Base-by-base conservation (phyloP, 768 basidiomycete genomes). In the Suillus decipiens region DNA sequence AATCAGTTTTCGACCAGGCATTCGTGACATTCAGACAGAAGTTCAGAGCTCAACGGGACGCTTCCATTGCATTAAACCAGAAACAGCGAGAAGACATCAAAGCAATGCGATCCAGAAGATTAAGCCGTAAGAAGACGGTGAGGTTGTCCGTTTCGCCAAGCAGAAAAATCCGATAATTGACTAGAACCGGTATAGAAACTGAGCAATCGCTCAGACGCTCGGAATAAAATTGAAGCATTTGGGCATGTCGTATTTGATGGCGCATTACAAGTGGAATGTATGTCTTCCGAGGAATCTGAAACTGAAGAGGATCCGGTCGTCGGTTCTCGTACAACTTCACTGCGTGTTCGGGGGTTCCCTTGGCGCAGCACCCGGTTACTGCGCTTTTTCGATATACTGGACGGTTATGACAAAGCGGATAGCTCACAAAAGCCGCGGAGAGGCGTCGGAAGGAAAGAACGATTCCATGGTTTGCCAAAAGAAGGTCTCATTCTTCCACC, bases 231-330 rank as follows among this genome's bases (percentile, higher is more conserved):
- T 31, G 75, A 74, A 31, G 75, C 69, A 0, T 88, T 90, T 63
- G 81, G 85, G 61, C 86, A 90, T 72, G 78, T 84, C 31, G 80
- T 77, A 15, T 92, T 92, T 69, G 88, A 91, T 68, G 84, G 85
- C 15, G 89, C 90, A 15, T 73, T 92, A 62, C 86, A 88, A 64
- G 64, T 85, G 22, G 90, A 92, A 54, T 92, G 89, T 73, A 90
- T 92, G 87, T 92, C 90, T 33, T 88, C 87, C 36, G 90, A 92
- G 66, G 90, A 92, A 71, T 91, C 90, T 15, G 85, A 86, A 65
- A 76, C 74, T 56, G 89, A 88, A 41, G 73, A 76, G 39, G 75
- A 73, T 36, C 51, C 68, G 2, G 67, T 58, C 48, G 64, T 68
- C 5, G 76, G 72, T 28, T 65, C 71, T 47, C 71, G 73, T 42